Conservation (phyloP, 495 filamentous ascomycete genomes). For the Staphylotrichum longicolle region DNA sequence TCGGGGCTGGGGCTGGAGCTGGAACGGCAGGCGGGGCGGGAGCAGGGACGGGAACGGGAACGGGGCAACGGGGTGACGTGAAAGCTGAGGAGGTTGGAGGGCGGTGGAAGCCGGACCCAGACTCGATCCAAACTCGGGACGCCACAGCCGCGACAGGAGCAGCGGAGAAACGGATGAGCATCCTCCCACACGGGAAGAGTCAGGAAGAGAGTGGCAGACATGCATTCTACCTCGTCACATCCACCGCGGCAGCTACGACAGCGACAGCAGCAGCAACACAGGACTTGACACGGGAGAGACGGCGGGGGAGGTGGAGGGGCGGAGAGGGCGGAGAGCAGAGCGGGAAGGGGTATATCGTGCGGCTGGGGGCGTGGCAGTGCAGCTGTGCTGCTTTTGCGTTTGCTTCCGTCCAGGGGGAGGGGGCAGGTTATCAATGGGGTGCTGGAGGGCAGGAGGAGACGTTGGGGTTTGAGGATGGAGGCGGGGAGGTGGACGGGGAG, state of each 20-base stretch:
- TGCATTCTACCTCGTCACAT: constrained; percentile 41
- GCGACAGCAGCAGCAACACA: constrained; percentile 8
- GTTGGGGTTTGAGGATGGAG: background rate
- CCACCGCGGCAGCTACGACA: constrained; percentile 29
- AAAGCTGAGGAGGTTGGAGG: too few species aligned
- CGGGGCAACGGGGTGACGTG: too few species aligned
- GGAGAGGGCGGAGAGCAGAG: background rate
- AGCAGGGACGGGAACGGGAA: background rate
- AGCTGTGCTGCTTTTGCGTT: constrained; percentile 81
- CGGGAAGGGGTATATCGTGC: constrained; percentile 61
- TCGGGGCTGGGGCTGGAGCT: too few species aligned
- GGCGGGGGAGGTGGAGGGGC: background rate
- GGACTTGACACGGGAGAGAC: background rate
- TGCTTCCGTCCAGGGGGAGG: constrained; percentile 49
- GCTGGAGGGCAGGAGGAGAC: background rate
- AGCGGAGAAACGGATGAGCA: too few species aligned
- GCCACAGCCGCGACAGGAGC: too few species aligned
- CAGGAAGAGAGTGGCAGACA: background rate
- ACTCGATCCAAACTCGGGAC: too few species aligned
- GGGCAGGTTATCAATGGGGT: too few species aligned
- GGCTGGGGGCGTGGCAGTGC: constrained; percentile 79
- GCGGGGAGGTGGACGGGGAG: constrained; percentile 6
- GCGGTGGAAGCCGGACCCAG: too few species aligned
- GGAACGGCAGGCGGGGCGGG: too few species aligned
- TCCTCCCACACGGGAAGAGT: too few species aligned